Conservation (phyloP, 139 green algal species). For the Axilococcus clingmanii region DNA sequence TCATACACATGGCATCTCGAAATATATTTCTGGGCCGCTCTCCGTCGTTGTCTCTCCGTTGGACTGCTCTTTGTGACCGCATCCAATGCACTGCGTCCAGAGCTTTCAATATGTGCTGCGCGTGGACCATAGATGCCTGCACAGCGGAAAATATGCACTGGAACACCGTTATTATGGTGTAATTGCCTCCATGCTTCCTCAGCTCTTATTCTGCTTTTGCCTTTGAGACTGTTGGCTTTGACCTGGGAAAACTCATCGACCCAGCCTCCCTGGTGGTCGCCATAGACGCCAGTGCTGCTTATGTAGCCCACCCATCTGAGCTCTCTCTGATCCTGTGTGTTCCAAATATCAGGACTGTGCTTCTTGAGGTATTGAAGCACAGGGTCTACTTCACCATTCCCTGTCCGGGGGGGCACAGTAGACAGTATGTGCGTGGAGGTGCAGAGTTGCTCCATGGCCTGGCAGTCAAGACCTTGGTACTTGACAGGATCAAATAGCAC, state of each 20-base stretch:
- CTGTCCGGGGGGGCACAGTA: constrained; percentile 23
- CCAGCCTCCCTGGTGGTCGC: constrained; percentile 49
- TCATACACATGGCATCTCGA: constrained; percentile 61
- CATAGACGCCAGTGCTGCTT: constrained; percentile 60
- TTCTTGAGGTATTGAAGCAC: constrained; percentile 4
- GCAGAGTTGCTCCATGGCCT: not conserved
- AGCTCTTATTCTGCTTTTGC: constrained; percentile 21
- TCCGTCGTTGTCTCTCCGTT: constrained; percentile 17
- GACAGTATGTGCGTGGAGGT: constrained; percentile 25
- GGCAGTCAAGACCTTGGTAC: not conserved
- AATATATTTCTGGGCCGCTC: constrained; percentile 40
- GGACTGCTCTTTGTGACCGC: constrained; percentile 4
- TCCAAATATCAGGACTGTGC: constrained; percentile 1
- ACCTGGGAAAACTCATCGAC: constrained; percentile 52
- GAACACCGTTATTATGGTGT: constrained; percentile 20
- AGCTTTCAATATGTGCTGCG: no score
- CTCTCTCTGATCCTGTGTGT: constrained; percentile 9
- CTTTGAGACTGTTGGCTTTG: constrained; percentile 11
- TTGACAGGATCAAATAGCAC: constrained; percentile 3
- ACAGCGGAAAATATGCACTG: constrained; percentile 52
- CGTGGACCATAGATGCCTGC: constrained; percentile 62
- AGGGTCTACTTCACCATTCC: constrained; percentile 8
- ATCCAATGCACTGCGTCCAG: constrained; percentile 45
- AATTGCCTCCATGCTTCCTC: constrained; percentile 51
- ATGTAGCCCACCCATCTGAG: constrained; percentile 51